Base-by-base conservation (phyloP, 306 rosid genomes). In the Inga leiocalycina region DNA sequence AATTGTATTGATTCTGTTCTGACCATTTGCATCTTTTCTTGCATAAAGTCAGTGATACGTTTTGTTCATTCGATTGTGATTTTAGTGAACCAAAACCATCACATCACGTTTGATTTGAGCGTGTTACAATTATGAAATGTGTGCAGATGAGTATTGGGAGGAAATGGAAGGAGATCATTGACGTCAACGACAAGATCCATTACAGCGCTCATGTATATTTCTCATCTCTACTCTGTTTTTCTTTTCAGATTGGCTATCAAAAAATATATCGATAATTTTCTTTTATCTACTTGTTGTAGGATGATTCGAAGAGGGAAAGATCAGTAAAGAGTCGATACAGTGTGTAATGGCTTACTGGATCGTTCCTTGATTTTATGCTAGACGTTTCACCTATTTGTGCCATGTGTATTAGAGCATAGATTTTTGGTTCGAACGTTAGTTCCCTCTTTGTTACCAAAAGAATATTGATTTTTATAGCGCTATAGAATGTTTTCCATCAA, bases 121-220 rank as follows among this genome's bases (percentile, higher is more conserved):
- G 35, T 79, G 74, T 64, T 74, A 61, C 27, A 35, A 44, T 71
- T 76, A 49, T 57, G 76, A 76, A 52, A 68, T 64, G 44, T 77
- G 35, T 91, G 88, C 89, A 97, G 99, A 94, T 90, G 95, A 66
- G 94, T 89, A 94, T 97, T 6, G 99, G 98, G 80, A 90, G 97
- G 87, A 97, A 94, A 89, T 97, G 98, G 99, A 97, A 94, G 97
- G 97, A 97, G 86, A 85, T 97, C 80, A 85, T 91, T 27, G 97
- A 94, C 71, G 84, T 86, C 24, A 85, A 80, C 16, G 99, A 97
- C 75, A 94, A 90, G 90, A 89, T 97, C 79, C 71, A 81, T 41
- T 94, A 92, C 81, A 89, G 85, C 88, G 91, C 89, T 82, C 98
- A 97, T 86, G 99, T 97, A 91, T 87, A 81, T 51, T 45, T 85